Evolutionary conservation across 2,329 filamentous ascomycete genomes (phyloP), one percentile per base, ranked within the genome.

Genomic region (Curvularia sp.): DNA sequence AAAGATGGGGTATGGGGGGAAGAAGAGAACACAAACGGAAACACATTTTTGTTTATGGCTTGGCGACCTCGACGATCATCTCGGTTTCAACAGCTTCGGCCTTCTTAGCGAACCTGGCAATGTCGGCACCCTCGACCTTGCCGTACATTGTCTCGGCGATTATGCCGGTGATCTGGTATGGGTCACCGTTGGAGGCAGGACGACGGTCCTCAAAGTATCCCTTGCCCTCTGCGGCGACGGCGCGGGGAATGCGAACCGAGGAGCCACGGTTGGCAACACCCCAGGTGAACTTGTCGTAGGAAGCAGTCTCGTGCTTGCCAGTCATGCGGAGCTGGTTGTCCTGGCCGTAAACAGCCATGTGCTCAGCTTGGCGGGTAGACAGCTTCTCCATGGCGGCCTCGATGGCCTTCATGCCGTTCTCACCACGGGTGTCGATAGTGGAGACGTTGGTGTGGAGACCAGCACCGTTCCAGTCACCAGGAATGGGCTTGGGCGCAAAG

Each of bases 241-340:
- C 88, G 73, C 93, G 89, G 71, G 93, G 93, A 71, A 99, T 95
- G 79, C 95, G 92, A 74, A 98, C 93, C 38, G 91, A 96, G 59
- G 91, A 89, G 74, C 94, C 95, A 81, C 95, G 93, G 89, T 98
- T 94, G 79, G 95, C 95, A 62, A 98, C 89, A 76, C 95, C 94
- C 80, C 89, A 98, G 70, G 87, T 88, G 87, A 99, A 99, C 78
- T 90, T 86, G 77, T 99, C 94, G 75, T 97, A 97, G 71, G 85
- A 87, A 46, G 93, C 93, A 10, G 95, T 99, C 88, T 99, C 95
- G 82, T 97, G 92, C 67, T 86, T 86, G 71, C 95, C 95, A 52
- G 94, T 98, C 72, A 98, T 90, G 76, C 95, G 93, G 71, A 90
- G 86, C 71, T 95, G 92, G 84, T 99, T 99, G 79, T 93, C 94